Conservation (phyloP, 2,329 filamentous ascomycete species). For the Gremmenia infestans region DNA sequence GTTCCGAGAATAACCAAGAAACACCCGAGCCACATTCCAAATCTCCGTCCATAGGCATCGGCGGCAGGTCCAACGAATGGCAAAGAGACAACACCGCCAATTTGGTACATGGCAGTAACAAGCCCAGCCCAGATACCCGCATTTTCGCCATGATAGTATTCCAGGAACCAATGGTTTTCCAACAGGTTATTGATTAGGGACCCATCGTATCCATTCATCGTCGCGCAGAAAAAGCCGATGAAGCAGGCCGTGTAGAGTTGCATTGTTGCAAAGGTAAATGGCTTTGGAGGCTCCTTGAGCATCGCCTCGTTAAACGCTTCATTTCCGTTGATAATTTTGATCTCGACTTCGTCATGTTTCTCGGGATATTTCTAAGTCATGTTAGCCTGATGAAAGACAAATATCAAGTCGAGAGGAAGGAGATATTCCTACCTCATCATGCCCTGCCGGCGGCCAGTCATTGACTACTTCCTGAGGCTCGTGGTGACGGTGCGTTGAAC, state of each 20-base stretch:
- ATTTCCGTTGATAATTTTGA: slow-evolving; percentile 45
- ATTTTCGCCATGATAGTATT: slow-evolving; percentile 37
- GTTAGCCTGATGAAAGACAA: neutral
- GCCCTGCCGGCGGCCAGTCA: neutral
- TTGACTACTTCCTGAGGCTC: neutral
- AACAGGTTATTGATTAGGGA: slow-evolving; percentile 46
- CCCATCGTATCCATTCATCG: slow-evolving; percentile 50
- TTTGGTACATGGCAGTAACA: slow-evolving; percentile 48
- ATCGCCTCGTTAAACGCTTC: slow-evolving; percentile 52
- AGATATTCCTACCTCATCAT: slow-evolving; percentile 11
- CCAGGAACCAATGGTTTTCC: slow-evolving; percentile 38
- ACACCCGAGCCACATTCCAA: slow-evolving; percentile 43
- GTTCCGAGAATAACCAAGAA: slow-evolving; percentile 42
- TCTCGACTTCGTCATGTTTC: slow-evolving; percentile 25
- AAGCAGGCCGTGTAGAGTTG: slow-evolving; percentile 42
- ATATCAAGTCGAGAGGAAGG: neutral
- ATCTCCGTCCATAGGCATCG: slow-evolving; percentile 43
- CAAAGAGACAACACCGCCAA: slow-evolving; percentile 44
- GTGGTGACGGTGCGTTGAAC: neutral
- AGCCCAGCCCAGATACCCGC: slow-evolving; percentile 45
- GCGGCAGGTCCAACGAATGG: slow-evolving; percentile 43
- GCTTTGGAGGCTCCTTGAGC: slow-evolving; percentile 45
- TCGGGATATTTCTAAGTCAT: slow-evolving; percentile 22
- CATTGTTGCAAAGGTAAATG: slow-evolving; percentile 37
- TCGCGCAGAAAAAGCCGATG: slow-evolving; percentile 45